Percentiles rank a stretch among this genome's conserved stretches.
Evolutionary conservation across 768 basidiomycete genomes (phyloP).

Genomic region (Auriscalpium microsporum): DNA sequence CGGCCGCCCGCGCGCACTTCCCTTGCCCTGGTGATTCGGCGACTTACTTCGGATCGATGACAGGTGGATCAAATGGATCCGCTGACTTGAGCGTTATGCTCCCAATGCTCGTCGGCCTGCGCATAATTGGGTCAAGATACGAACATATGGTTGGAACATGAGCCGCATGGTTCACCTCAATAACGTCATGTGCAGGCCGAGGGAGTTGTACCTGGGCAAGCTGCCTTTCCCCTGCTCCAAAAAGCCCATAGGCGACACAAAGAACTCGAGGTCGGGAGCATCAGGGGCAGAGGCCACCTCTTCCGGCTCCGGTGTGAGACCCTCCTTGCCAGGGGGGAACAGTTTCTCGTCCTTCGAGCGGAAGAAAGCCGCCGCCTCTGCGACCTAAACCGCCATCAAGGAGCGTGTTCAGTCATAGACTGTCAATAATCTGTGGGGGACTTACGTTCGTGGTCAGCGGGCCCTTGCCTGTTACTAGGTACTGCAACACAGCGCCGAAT

Average conservation of each 20-base stretch:
- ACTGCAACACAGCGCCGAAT: slow-evolving; percentile 28
- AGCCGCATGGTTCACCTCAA: slow-evolving; percentile 20
- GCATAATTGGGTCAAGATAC: not conserved
- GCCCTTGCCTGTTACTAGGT: slow-evolving; percentile 37
- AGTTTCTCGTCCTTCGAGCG: slow-evolving; percentile 39
- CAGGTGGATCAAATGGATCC: slow-evolving; percentile 32
- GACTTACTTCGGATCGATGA: slow-evolving; percentile 36
- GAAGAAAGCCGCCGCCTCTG: slow-evolving; percentile 45
- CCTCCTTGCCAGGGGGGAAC: slow-evolving; percentile 26
- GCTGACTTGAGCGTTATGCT: slow-evolving; percentile 32
- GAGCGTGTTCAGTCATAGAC: not conserved
- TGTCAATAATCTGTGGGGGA: not conserved
- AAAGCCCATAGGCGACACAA: slow-evolving; percentile 21
- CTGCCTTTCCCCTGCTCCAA: slow-evolving; percentile 8
- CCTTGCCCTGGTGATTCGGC: too few species aligned
- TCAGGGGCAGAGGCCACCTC: slow-evolving; percentile 25
- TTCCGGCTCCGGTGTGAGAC: slow-evolving; percentile 6
- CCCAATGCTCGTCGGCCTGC: slow-evolving; percentile 38
- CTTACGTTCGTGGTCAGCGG: slow-evolving; percentile 47
- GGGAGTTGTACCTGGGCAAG: slow-evolving; percentile 13
- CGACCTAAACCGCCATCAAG: slow-evolving; percentile 18
- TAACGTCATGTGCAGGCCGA: slow-evolving; percentile 21
- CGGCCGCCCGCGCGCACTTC: too few species aligned
- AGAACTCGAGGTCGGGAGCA: slow-evolving; percentile 30
- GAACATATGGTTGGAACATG: not conserved